Evolutionary conservation across 441 rosid genomes (phyloP), one percentile per base, ranked within the genome.

Genomic region (Viola pubescens): DNA sequence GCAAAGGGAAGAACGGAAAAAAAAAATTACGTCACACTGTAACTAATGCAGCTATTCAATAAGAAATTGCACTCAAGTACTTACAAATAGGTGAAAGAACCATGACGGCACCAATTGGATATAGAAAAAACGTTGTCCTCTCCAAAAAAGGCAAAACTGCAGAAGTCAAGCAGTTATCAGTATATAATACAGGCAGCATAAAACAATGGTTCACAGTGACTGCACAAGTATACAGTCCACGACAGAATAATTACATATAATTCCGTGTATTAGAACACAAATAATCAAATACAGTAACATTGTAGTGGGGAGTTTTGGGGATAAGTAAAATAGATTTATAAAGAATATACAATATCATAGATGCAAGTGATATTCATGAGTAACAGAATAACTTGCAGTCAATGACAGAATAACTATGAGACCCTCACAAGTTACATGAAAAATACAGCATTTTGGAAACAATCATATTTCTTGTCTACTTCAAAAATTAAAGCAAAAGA

Each of bases 101-200:
- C 39, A 85, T 82, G 52, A 77, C 81, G 34, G 75, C 68, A 10
- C 97, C 97, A 10, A 90, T 88, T 64, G 97, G 99, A 73, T 90
- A 90, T 39, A 94, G 86, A 76, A 88, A 94, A 80, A 90, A 90
- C 1, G 97, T 86, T 61, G 99, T 90, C 73, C 94, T 84, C 80
- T 94, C 99, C 78, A 94, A 66, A 77, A 90, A 94, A 46, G 99
- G 99, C 50, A 94, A 82, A 46, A 90, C 99, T 90, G 90, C 77
- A 77, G 43, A 37, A 37, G 5, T 50, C n/a, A 13, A 40, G 26
- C 55, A 9, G 38, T 63, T 11, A 61, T 59, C 71, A 65, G 44
- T n/a, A 58, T 11, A 63, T 1, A 48, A 52, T 49, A 50, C 34
- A 26, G 34, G 34, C 2, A 26, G 34, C 34, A 26, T 26, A 26